A percentile compares a stretch with the other conserved stretches of the same genome.
These are phyloP conservation scores for Austroboletus eburneus DNA, from an alignment of 768 basidiomycete genomes.

Conservation along the genomic window DNA sequence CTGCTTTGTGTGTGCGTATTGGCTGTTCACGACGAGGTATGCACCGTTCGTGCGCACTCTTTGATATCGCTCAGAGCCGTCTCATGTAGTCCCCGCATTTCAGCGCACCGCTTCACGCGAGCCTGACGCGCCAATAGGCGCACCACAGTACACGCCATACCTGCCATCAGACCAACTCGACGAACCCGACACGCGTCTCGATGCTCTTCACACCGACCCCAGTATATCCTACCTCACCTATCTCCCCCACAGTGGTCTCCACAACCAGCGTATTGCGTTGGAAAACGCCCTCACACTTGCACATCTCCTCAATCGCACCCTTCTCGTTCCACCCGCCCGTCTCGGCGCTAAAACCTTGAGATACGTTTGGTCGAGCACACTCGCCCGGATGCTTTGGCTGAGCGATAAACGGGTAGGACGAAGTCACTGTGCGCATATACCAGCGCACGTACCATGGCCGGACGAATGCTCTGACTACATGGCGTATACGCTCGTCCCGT, in stretches of 20 bases:
- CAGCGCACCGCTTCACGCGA: constrained; percentile 6
- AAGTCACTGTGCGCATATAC: constrained; percentile 44
- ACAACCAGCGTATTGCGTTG: constrained; percentile 83
- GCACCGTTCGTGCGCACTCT: constrained; percentile 13
- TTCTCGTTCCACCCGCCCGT: constrained; percentile 70
- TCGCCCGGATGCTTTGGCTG: constrained; percentile 38
- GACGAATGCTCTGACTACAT: constrained; percentile 60
- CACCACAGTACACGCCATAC: background rate
- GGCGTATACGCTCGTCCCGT: constrained; percentile 60
- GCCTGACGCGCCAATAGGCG: background rate
- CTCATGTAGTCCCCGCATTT: constrained; percentile 15
- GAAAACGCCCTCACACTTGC: constrained; percentile 81
- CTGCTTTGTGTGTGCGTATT: constrained; percentile 60
- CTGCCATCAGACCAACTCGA: constrained; percentile 32
- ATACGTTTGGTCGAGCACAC: constrained; percentile 55
- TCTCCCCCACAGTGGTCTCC: constrained; percentile 79
- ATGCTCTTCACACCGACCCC: constrained; percentile 12
- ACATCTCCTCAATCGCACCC: constrained; percentile 64
- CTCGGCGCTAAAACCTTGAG: constrained; percentile 58
- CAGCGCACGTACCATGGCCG: constrained; percentile 33
- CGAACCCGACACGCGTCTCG: constrained; percentile 8
- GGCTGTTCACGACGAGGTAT: constrained; percentile 62
- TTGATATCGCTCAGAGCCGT: constrained; percentile 16
- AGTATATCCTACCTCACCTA: constrained; percentile 61
- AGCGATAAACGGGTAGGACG: constrained; percentile 47